phyloP scores from a whole-genome alignment of 2,329 filamentous ascomycete species.

The Cephalotrichum gorgonifer region DNA sequence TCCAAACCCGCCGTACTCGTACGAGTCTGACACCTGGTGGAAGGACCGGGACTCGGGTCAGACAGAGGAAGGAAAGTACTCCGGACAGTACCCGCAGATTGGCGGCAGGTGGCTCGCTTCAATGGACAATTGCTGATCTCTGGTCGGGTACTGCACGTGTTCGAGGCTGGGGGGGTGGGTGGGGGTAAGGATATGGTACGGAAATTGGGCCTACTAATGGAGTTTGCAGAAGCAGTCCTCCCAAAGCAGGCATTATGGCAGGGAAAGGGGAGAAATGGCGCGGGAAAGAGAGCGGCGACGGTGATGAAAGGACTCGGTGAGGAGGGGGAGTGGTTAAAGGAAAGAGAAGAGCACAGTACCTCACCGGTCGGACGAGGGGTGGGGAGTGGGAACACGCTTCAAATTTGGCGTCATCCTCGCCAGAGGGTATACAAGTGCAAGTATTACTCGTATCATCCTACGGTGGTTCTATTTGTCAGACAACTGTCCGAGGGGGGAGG shows the following conservation, averaged over 20 bases:
- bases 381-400: not conserved
- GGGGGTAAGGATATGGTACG: not conserved
- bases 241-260: conserved; percentile 7
- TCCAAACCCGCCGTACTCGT: too few relatives aligned
- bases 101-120: not conserved
- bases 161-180: not conserved
- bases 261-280: not conserved
- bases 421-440: not conserved
- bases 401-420: not conserved
- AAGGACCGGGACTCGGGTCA: not conserved
- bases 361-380: not conserved
- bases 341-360: not conserved
- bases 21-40: too few relatives aligned
- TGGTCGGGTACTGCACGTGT: not conserved
- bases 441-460: too few relatives aligned
- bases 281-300: not conserved
- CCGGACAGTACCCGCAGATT: too few relatives aligned
- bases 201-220: conserved; percentile 5
- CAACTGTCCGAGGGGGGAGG: not conserved
- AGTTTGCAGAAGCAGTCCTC: not conserved
- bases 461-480: not conserved
- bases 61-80: not conserved
- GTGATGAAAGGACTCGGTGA: not conserved
- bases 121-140: not conserved
- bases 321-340: not conserved